A percentile compares a stretch with the other conserved stretches of the same genome.
phyloP scores from a whole-genome alignment of 495 filamentous ascomycete species.

The Hyaloscypha hepaticicola region DNA sequence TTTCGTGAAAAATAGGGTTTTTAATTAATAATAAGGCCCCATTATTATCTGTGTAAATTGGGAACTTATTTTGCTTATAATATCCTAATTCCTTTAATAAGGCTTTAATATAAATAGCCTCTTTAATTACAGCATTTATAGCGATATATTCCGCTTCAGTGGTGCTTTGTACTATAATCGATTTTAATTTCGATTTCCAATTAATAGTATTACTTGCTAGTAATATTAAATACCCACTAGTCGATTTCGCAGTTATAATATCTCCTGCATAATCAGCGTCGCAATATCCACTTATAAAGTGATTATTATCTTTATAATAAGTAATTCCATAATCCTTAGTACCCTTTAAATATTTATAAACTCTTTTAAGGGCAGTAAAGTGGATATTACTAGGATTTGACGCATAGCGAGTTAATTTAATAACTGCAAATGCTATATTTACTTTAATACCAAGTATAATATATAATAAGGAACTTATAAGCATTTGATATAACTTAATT shows the following conservation, averaged over 20 bases:
- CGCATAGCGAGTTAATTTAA: slow-evolving; percentile 12
- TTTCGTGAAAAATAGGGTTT: slow-evolving; percentile 19
- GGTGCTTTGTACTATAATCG: slow-evolving; percentile 14
- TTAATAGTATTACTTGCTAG: slow-evolving; percentile 12
- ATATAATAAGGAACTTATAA: slow-evolving; percentile 27
- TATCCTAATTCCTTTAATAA: slow-evolving; percentile 16
- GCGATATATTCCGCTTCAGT: slow-evolving; percentile 21
- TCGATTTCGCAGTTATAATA: slow-evolving; percentile 14
- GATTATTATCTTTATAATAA: slow-evolving; percentile 21
- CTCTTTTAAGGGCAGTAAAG: slow-evolving; percentile 16
- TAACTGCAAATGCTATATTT: slow-evolving; percentile 26
- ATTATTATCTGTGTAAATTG: slow-evolving; percentile 22
- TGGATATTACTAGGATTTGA: slow-evolving; percentile 21
- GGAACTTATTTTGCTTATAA: slow-evolving; percentile 16
- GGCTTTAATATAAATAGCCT: slow-evolving; percentile 16
- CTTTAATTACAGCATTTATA: slow-evolving; percentile 21
- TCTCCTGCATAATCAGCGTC: slow-evolving; percentile 22
- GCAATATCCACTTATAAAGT: slow-evolving; percentile 6
- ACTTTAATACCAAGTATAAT: slow-evolving; percentile 20
- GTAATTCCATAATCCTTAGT: slow-evolving; percentile 13
- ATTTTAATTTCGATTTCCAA: no score
- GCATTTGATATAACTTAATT: slow-evolving; percentile 17
- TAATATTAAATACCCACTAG: slow-evolving; percentile 16
- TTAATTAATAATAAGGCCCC: slow-evolving; percentile 15
- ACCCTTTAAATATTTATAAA: slow-evolving; percentile 26